Evolutionary conservation across 208 protist genomes (phyloP).

Genomic region (Acanthamoeba triangularis): DNA sequence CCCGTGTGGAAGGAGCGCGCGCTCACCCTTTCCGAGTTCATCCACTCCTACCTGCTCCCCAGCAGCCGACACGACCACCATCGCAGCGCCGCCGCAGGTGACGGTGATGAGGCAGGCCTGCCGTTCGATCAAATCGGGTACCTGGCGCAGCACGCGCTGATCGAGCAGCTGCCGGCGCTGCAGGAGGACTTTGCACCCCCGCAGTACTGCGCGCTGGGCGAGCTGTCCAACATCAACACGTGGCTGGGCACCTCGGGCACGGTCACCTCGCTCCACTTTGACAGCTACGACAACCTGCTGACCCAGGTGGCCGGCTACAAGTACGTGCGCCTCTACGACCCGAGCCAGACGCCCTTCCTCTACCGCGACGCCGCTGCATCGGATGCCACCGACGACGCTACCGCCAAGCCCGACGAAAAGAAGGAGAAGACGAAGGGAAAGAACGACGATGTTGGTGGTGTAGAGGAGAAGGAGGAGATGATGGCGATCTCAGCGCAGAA

Average conservation of each 20-base stretch:
- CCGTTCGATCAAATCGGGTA: slow-evolving; percentile 61
- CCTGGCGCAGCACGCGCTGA: slow-evolving; percentile 78
- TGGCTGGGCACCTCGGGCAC: slow-evolving; percentile 82
- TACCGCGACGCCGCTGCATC: slow-evolving; percentile 37
- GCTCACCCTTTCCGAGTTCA: slow-evolving; percentile 74
- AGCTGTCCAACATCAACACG: slow-evolving; percentile 75
- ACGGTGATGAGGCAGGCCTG: background rate
- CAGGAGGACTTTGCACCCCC: slow-evolving; percentile 62
- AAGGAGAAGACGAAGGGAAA: too few relatives aligned
- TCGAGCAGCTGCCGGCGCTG: slow-evolving; percentile 79
- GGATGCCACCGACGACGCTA: too few relatives aligned
- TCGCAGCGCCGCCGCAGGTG: background rate
- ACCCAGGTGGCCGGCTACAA: slow-evolving; percentile 82
- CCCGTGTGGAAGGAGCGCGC: slow-evolving; percentile 73
- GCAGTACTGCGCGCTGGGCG: slow-evolving; percentile 14
- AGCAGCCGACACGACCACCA: slow-evolving; percentile 29
- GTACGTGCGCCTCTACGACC: slow-evolving; percentile 80
- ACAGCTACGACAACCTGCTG: slow-evolving; percentile 82
- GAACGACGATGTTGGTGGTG: too few relatives aligned
- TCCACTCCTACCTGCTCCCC: slow-evolving; percentile 73
- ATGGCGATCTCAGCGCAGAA: slow-evolving; percentile 52
- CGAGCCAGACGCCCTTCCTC: slow-evolving; percentile 60
- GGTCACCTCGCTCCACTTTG: slow-evolving; percentile 80
- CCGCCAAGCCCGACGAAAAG: background rate
- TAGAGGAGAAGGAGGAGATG: background rate